Conservation (phyloP, 2,329 filamentous ascomycete species). For the Penicillium sp. region DNA sequence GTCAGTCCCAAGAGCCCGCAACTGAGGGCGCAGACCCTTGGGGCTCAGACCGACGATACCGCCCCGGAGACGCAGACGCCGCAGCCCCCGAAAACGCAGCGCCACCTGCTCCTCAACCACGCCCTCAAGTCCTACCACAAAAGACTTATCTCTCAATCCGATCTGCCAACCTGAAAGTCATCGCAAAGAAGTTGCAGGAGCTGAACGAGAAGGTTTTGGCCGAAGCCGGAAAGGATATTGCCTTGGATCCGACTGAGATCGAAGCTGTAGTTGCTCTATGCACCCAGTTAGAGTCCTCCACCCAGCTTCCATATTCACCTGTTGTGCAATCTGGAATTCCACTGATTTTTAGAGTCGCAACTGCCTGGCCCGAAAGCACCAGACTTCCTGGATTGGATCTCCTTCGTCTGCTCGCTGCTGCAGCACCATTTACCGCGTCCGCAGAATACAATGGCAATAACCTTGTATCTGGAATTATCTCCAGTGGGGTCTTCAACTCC, state of each 20-base stretch:
- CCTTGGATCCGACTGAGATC: constrained; percentile 72
- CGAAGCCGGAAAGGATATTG: constrained; percentile 69
- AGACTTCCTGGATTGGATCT: constrained; percentile 84
- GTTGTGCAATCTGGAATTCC: constrained; percentile 57
- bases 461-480: constrained; percentile 62
- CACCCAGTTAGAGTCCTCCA: constrained; percentile 58
- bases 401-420: constrained; percentile 75
- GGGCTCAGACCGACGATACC: constrained; percentile 76
- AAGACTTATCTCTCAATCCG: constrained; percentile 76
- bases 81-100: constrained; percentile 33
- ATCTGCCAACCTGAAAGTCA: constrained; percentile 67
- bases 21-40: constrained; percentile 67
- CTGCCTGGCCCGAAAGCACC: constrained; percentile 76
- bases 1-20: constrained; percentile 54
- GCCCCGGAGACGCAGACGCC: constrained; percentile 70
- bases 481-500: constrained; percentile 58
- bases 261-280: constrained; percentile 62
- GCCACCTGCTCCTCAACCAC: constrained; percentile 37
- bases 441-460: constrained; percentile 56
- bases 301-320: constrained; percentile 45
- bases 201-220: constrained; percentile 69
- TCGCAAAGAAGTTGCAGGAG: constrained; percentile 73
- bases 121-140: constrained; percentile 70
- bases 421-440: constrained; percentile 64
- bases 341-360: constrained; percentile 70